Base-by-base conservation (phyloP, 169 alveolate species). In the Plasmodium relictum region DNA sequence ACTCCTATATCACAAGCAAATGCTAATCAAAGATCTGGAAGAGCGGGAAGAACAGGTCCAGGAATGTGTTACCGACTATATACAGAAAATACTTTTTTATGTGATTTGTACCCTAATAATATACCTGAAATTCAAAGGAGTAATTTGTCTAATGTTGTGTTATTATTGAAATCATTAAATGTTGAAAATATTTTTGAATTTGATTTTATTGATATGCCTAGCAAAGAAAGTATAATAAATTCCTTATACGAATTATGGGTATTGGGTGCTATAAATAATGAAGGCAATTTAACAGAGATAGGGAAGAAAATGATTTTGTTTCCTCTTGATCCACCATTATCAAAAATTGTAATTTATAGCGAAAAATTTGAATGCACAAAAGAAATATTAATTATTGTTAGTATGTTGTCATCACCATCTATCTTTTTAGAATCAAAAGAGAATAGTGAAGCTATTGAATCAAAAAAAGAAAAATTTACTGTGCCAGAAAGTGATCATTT, bases 181-280 rank as follows among this genome's bases (percentile, higher is more conserved):
- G 98, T 98, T 24, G 98, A 97, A 52, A 96, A 98, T 85, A 91
- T 99, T 71, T 95, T 98, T 63, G 97, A 98, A 70, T 99, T 99
- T 92, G 99, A 98, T 94, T 98, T 99, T 92, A 98, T 99, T 98
- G 99, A 99, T 95, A 99, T 99, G 6, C 99, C 99, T 14, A 99
- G 99, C 7, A 95, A 96, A 74, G 99, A 98, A 73, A 95, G 98
- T n/a, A 98, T 99, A 39, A 90, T 98, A 73, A 97, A 97, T 85
- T 98, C 99, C 6, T 96, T 99, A 99, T 98, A 97, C 93, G 98
- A 99, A 92, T 95, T 99, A 52, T 99, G 99, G 99, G 97, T 98
- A 20, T 88, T 99, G 66, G 99, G 99, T 26, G 99, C 99, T 18
- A 94, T 98, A 10, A 98, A 97, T 92, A 97, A 96, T 93, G 94